A percentile compares a stretch with the other conserved stretches of the same genome.
Conservation (phyloP, 169 alveolate species). For the Perkinsus marinus region DNA sequence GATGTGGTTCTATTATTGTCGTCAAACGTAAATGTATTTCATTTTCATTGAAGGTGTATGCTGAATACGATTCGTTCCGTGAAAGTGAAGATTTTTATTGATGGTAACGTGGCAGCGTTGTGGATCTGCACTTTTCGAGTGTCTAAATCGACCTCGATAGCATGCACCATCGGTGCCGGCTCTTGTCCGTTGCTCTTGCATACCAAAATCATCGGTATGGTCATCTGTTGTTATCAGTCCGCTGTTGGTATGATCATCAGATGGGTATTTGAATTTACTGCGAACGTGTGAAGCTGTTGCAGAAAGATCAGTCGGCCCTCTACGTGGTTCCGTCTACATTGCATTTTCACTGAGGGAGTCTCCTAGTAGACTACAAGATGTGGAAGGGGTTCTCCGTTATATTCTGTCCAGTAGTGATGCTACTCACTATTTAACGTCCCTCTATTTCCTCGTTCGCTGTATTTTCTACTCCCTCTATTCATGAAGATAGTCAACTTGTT, state of each 20-base stretch:
- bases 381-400: background rate
- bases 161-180: too few relatives aligned
- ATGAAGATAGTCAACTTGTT: background rate
- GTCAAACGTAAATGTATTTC: too few relatives aligned
- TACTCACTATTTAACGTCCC: background rate
- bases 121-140: too few relatives aligned
- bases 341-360: background rate
- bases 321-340: background rate
- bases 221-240: background rate
- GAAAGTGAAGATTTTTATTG: too few relatives aligned
- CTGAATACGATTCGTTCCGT: too few relatives aligned
- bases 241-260: background rate
- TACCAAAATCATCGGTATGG: too few relatives aligned
- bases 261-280: background rate
- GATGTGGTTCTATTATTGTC: too few relatives aligned
- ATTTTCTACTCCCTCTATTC: background rate
- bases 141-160: too few relatives aligned
- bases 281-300: background rate
- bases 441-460: background rate
- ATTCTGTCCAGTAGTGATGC: background rate
- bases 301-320: background rate
- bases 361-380: background rate
- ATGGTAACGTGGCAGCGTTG: too few relatives aligned
- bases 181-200: too few relatives aligned
- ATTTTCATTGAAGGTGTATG: too few relatives aligned